A percentile compares a stretch with the other conserved stretches of the same genome.
Conservation (phyloP, 495 filamentous ascomycete genomes). For the Parachaetomium inaequale region DNA sequence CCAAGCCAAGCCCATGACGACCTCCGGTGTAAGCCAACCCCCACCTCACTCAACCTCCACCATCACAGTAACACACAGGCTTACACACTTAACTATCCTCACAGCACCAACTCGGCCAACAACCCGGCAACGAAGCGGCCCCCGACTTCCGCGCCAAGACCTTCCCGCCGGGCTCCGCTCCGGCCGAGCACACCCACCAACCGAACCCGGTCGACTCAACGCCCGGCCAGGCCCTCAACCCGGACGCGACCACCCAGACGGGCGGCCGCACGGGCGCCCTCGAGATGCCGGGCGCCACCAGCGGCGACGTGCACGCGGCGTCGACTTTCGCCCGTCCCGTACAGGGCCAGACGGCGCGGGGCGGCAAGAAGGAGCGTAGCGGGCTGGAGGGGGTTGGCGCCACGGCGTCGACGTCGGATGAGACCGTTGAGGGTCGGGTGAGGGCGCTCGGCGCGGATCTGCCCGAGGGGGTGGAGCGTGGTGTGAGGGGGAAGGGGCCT, state of each 20-base stretch:
- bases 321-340: slow-evolving; percentile 57
- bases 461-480: slow-evolving; percentile 17
- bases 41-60: neutral
- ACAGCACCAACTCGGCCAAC: slow-evolving; percentile 64
- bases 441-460: slow-evolving; percentile 23
- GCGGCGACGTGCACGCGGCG: slow-evolving; percentile 56
- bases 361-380: slow-evolving; percentile 49
- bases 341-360: slow-evolving; percentile 57
- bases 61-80: neutral
- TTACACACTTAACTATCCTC: neutral
- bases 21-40: slow-evolving; percentile 50
- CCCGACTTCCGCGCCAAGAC: slow-evolving; percentile 63
- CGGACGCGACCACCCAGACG: slow-evolving; percentile 5
- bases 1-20: slow-evolving; percentile 50
- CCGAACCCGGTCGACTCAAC: slow-evolving; percentile 2
- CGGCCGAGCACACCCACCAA: neutral
- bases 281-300: slow-evolving; percentile 61
- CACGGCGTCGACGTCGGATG: slow-evolving; percentile 17
- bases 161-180: slow-evolving; percentile 56
- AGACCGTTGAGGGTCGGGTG: slow-evolving; percentile 35
- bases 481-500: neutral
- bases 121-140: slow-evolving; percentile 55
- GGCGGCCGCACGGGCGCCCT: slow-evolving; percentile 37
- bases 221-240: slow-evolving; percentile 49
- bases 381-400: slow-evolving; percentile 56